These are phyloP conservation scores for Aspergillus nidulans DNA, from an alignment of 495 filamentous ascomycete genomes.

Conservation along the genomic window DNA sequence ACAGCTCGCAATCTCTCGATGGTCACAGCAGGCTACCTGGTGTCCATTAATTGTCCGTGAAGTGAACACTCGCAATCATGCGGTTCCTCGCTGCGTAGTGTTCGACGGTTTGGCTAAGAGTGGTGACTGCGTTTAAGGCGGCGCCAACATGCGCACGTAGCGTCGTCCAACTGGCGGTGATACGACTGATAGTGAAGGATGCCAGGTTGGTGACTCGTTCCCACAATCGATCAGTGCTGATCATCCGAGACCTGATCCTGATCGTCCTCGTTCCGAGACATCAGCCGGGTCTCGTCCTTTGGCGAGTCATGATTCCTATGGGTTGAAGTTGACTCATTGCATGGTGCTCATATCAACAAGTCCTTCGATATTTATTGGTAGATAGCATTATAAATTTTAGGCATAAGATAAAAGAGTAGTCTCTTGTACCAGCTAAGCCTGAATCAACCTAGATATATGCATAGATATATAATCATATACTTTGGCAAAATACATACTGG, in stretches of 20 bases:
- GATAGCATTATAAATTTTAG: background rate
- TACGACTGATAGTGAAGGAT: background rate
- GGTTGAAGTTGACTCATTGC: background rate
- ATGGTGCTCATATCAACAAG: background rate
- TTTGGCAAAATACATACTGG: background rate
- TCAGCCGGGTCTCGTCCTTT: background rate
- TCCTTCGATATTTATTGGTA: background rate
- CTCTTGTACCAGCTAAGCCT: background rate
- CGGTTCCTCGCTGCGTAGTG: background rate
- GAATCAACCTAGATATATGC: background rate
- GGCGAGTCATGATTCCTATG: background rate
- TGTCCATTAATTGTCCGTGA: background rate
- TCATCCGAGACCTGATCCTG: background rate
- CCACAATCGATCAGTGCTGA: background rate
- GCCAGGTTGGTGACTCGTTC: background rate
- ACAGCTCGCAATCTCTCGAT: background rate
- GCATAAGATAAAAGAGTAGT: background rate
- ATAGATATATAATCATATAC: too few species aligned
- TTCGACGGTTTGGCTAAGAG: background rate
- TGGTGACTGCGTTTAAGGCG: background rate
- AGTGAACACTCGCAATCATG: too few species aligned
- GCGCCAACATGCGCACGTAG: slow-evolving; percentile 3
- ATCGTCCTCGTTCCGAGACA: background rate
- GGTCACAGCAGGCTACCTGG: background rate
- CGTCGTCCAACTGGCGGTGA: background rate